Evolutionary conservation across 805 yeast species (phyloP).

Genomic region (Pichia cephalocereana): DNA sequence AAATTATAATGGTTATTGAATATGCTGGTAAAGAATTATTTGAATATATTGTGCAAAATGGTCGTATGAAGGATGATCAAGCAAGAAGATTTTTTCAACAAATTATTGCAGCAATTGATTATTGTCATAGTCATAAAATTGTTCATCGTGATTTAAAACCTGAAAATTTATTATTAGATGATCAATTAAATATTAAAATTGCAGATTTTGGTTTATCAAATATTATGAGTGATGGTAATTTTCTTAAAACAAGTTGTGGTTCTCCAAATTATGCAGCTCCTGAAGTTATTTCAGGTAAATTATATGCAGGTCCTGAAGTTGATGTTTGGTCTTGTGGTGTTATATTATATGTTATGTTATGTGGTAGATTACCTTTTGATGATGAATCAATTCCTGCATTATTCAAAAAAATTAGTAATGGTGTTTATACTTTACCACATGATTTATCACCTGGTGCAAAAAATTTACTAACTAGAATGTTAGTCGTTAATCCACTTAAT

Average conservation of each 20-base stretch:
- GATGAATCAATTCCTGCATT: conserved; percentile 93
- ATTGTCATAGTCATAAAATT: conserved; percentile 92
- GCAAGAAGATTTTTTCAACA: conserved; percentile 94
- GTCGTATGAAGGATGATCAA: conserved; percentile 85
- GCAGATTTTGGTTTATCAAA: conserved; percentile 94
- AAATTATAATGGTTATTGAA: conserved; percentile 95
- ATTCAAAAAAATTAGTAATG: conserved; percentile 86
- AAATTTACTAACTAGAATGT: conserved; percentile 74
- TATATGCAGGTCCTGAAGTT: conserved; percentile 96
- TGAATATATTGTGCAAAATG: conserved; percentile 90
- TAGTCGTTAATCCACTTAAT: conserved; percentile 89
- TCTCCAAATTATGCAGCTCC: conserved; percentile 98
- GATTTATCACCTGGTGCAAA: conserved; percentile 82
- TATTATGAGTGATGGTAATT: conserved; percentile 96
- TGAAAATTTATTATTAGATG: conserved; percentile 83
- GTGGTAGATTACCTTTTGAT: conserved; percentile 93
- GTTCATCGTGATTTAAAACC: conserved; percentile 97
- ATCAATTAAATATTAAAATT: conserved; percentile 83
- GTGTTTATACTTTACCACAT: conserved; percentile 85
- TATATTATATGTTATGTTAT: conserved; percentile 87
- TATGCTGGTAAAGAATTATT: conserved; percentile 94
- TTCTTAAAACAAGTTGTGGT: conserved; percentile 90
- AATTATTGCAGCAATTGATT: conserved; percentile 92
- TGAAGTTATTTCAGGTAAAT: conserved; percentile 87
- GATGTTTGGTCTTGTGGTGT: conserved; percentile 99